A percentile compares a stretch with the other conserved stretches of the same genome.
These are phyloP conservation scores for Suhomyces ambrosiae DNA, from an alignment of 1,139 yeast species.

Conservation along the genomic window DNA sequence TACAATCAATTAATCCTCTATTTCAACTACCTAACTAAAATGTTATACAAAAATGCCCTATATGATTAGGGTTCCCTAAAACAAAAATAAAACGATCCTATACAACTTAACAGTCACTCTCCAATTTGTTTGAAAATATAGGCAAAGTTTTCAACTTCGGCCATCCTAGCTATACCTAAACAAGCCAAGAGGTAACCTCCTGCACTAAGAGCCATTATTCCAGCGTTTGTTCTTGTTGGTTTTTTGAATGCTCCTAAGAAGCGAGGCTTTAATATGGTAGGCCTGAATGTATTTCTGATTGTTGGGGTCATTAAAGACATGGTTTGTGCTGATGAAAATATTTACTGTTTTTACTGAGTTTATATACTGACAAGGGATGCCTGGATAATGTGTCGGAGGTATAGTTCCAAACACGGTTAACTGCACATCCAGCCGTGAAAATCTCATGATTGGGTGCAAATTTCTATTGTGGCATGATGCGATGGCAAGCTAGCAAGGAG, in stretches of 20 bases:
- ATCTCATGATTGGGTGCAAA: conserved; percentile 13
- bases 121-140: conserved; percentile 31
- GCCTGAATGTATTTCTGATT: conserved; percentile 6
- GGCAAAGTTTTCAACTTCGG: conserved; percentile 26
- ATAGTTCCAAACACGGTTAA: conserved; percentile 4
- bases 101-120: neutral
- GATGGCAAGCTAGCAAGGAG: no score
- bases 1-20: no score
- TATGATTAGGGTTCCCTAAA: no score
- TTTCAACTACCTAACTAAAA: no score
- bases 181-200: conserved; percentile 25
- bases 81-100: neutral
- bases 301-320: conserved; percentile 6
- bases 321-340: conserved; percentile 1
- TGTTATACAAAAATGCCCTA: no score
- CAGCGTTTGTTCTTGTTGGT: conserved; percentile 1
- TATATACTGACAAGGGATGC: neutral
- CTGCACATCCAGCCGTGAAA: conserved; percentile 4
- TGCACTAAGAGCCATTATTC: conserved; percentile 18
- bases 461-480: conserved; percentile 6
- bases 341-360: neutral
- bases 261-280: conserved; percentile 3
- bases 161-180: conserved; percentile 26
- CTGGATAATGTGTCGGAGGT: conserved; percentile 1
- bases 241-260: conserved; percentile 1